A percentile compares a stretch with the other conserved stretches of the same genome.
These are phyloP conservation scores for Echinosophora koreensis DNA, from an alignment of 306 rosid species.

Conservation along the genomic window DNA sequence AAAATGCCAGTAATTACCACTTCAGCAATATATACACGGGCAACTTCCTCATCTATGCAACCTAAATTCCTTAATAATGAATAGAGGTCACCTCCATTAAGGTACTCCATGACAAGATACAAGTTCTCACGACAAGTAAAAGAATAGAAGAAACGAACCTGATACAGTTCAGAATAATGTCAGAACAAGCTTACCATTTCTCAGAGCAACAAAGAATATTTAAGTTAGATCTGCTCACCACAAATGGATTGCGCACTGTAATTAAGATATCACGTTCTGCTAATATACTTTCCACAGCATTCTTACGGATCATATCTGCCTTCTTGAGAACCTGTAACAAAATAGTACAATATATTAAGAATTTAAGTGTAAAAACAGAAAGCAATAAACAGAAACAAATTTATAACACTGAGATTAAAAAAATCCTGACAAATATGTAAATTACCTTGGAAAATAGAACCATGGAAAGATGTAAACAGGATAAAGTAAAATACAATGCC, in stretches of 20 bases:
- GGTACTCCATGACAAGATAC: constrained; percentile 99
- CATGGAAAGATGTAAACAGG: constrained; percentile 16
- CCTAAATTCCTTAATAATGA: constrained; percentile 97
- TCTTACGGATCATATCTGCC: constrained; percentile 99
- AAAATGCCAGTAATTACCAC: constrained; percentile 66
- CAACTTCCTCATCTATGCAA: constrained; percentile 93
- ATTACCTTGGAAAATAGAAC: constrained; percentile 18
- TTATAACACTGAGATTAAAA: constrained; percentile 3
- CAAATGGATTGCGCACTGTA: constrained; percentile 98
- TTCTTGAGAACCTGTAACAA: constrained; percentile 87
- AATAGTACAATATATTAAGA: constrained; percentile 37
- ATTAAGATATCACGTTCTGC: constrained; percentile 99
- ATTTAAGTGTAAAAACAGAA: constrained; percentile 7
- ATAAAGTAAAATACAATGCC: constrained; percentile 27
- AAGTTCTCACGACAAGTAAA: constrained; percentile 95
- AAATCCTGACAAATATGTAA: constrained; percentile 4
- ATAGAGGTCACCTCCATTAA: constrained; percentile 97
- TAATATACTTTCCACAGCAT: constrained; percentile 99
- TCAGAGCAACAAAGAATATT: constrained; percentile 35
- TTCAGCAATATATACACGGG: constrained; percentile 97
- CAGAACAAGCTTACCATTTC: constrained; percentile 43
- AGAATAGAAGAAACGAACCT: constrained; percentile 99
- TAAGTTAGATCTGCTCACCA: constrained; percentile 80
- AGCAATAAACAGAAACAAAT: constrained; percentile 23
- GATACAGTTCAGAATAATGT: constrained; percentile 49